Evolutionary conservation across 345 rosid species (phyloP).

Genomic region (Pugionium dolabratum): DNA sequence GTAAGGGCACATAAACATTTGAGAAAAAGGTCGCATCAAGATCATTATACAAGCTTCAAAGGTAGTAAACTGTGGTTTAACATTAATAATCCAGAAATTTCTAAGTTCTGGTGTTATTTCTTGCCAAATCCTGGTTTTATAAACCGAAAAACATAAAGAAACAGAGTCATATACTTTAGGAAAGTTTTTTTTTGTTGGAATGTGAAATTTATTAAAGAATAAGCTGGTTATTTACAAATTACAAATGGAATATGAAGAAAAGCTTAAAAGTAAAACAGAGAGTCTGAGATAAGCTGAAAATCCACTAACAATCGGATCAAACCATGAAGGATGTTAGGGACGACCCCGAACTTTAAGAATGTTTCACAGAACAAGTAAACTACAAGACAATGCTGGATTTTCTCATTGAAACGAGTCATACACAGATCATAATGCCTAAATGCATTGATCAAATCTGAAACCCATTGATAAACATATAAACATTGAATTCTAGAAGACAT

Average conservation of each 20-base stretch:
- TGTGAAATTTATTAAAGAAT: too few species aligned
- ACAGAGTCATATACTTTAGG: conserved; percentile 14
- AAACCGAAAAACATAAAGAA: not conserved
- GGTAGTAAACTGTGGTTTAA: not conserved
- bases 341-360: too few species aligned
- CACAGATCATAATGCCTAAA: conserved; percentile 10
- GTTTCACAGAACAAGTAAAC: too few species aligned
- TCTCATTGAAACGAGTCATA: conserved; percentile 12
- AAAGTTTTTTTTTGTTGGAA: too few species aligned
- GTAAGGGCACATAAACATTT: not conserved
- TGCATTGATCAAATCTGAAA: not conserved
- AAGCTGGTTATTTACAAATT: too few species aligned
- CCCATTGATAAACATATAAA: not conserved
- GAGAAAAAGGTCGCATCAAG: conserved; percentile 4
- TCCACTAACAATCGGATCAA: too few species aligned
- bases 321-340: too few species aligned
- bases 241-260: too few species aligned
- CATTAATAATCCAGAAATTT: conserved; percentile 14
- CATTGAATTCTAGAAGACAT: not conserved
- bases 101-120: not conserved
- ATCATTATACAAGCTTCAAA: conserved; percentile 15
- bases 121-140: conserved; percentile 1
- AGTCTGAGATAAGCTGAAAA: too few species aligned
- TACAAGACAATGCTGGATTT: not conserved
- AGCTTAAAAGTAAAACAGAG: too few species aligned